These are phyloP conservation scores for Boletellus emodensis DNA, from an alignment of 768 basidiomycete species.

Conservation along the genomic window DNA sequence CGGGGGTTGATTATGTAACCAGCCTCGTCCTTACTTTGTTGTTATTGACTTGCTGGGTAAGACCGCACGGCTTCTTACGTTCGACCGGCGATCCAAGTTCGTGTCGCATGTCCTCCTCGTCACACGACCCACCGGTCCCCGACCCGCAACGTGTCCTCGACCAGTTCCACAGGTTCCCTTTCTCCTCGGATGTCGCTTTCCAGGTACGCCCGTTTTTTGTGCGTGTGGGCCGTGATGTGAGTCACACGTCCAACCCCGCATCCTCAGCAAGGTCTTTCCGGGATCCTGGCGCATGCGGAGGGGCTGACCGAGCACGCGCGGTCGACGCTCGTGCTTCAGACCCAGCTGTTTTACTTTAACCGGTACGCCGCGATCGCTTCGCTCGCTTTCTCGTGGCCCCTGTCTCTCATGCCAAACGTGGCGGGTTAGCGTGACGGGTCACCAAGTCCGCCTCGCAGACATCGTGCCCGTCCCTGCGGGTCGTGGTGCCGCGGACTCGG, in stretches of 20 bases:
- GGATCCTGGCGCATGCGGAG: constrained; percentile 45
- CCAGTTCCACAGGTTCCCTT: constrained; percentile 45
- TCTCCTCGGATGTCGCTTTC: constrained; percentile 53
- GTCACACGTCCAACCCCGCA: too few species aligned
- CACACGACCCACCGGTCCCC: constrained; percentile 10
- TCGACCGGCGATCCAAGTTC: neutral
- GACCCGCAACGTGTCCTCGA: constrained; percentile 22
- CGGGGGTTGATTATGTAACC: too few species aligned
- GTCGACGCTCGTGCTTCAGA: constrained; percentile 48
- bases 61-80: constrained; percentile 15
- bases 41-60: neutral
- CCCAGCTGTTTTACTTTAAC: constrained; percentile 73
- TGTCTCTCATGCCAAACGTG: constrained; percentile 9
- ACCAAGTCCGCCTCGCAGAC: constrained; percentile 28
- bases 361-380: constrained; percentile 31
- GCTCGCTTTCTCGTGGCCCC: too few species aligned
- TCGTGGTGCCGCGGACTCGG: constrained; percentile 9
- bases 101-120: constrained; percentile 13
- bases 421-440: constrained; percentile 28
- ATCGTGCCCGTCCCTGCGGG: constrained; percentile 4
- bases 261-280: constrained; percentile 61
- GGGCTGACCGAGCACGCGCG: constrained; percentile 35
- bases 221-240: too few species aligned
- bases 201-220: constrained; percentile 41
- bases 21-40: too few species aligned